Evolutionary conservation across 2,329 filamentous ascomycete genomes (phyloP), one percentile per base, ranked within the genome.

Genomic region (Talaromyces pinophilus): DNA sequence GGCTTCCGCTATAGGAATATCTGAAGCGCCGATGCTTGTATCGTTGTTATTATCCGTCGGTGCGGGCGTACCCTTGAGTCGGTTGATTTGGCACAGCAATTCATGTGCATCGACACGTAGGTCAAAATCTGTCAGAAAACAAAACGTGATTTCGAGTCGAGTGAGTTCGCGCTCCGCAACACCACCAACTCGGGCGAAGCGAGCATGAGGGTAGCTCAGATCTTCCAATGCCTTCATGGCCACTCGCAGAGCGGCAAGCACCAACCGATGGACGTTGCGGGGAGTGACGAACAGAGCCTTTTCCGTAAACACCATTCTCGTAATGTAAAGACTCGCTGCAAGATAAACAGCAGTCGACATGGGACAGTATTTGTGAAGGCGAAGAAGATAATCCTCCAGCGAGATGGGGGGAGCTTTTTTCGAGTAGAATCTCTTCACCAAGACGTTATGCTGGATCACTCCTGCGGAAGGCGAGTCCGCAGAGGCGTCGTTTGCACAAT

Each of bases 161-260:
- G 91, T 90, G 62, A 99, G 84, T 79, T 98, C 93, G 19, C 83
- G 82, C 75, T 92, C 90, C 73, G 87, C 92, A 17, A 98, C 92
- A 19, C 94, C 94, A 50, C 95, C 94, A 1, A 98, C 93, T 70
- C 89, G 90, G 19, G 94, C 89, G 70, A 97, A 88, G 64, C 92
- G 90, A 67, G 85, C 85, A 79, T 97, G 94, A 8, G 92, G 87
- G 80, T 96, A 97, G 71, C 90, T 91, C 63, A 94, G 85, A 77
- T 98, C 94, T 78, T 99, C 94, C n/a, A 97, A 82, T 0, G 92
- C 92, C 80, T 98, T 99, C 86, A 93, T 95, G 15, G 94, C 93
- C 3, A 97, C 91, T 42, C 93, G 84, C 63, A 97, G 83, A 6
- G 91, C 92, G 0, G 92, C 93, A 17, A 99, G 85, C 38, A 96